A percentile compares a stretch with the other conserved stretches of the same genome.
Evolutionary conservation across 1,284 basidiomycete species (phyloP).

Genomic region (Cerrena zonata): DNA sequence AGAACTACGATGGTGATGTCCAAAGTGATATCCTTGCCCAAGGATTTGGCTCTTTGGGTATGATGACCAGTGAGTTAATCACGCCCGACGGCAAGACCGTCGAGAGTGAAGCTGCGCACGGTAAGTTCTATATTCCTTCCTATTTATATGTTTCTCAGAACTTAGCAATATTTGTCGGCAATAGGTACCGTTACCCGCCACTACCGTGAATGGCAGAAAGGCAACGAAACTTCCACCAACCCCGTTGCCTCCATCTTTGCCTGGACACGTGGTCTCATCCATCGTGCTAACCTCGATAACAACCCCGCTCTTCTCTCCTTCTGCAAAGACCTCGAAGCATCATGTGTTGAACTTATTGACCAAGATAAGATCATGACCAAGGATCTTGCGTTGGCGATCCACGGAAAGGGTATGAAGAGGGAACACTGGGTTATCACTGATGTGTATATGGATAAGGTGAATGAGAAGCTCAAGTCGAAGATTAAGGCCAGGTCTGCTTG

Average conservation of each 20-base stretch:
- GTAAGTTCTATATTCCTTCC: slow-evolving; percentile 28
- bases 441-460: slow-evolving; percentile 87
- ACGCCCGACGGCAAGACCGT: slow-evolving; percentile 91
- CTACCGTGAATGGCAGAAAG: slow-evolving; percentile 95
- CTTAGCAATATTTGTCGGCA: slow-evolving; percentile 1
- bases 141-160: neutral
- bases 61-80: slow-evolving; percentile 97
- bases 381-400: slow-evolving; percentile 91
- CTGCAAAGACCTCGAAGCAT: slow-evolving; percentile 76
- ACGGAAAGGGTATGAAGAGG: slow-evolving; percentile 85
- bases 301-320: slow-evolving; percentile 77
- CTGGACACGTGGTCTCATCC: slow-evolving; percentile 92
- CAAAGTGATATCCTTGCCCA: slow-evolving; percentile 90
- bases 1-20: slow-evolving; percentile 97
- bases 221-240: slow-evolving; percentile 94
- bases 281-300: slow-evolving; percentile 88
- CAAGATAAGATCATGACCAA: slow-evolving; percentile 90
- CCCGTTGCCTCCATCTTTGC: slow-evolving; percentile 98
- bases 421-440: slow-evolving; percentile 92
- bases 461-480: slow-evolving; percentile 60
- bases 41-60: slow-evolving; percentile 88
- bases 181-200: slow-evolving; percentile 83
- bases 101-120: slow-evolving; percentile 94
- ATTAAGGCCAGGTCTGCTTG: slow-evolving; percentile 23
- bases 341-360: slow-evolving; percentile 91